phyloP scores from a whole-genome alignment of 2,329 filamentous ascomycete genomes.

The Aspergillus melleus region DNA sequence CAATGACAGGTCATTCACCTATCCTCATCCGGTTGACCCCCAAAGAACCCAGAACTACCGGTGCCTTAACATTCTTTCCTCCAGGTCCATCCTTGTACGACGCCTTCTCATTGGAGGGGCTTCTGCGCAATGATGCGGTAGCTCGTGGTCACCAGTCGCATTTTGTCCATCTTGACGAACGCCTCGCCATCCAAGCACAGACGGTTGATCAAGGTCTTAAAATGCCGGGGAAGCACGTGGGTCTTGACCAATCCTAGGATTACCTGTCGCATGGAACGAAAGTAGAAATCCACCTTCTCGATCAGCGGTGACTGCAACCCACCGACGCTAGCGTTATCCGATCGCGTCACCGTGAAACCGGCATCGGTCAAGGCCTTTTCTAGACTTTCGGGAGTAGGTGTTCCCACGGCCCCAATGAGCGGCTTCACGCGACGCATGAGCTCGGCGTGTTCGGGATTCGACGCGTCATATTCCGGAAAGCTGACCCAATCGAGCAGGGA shows the following conservation, averaged over 20 bases:
- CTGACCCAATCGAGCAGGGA: slow-evolving; percentile 57
- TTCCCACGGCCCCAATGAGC: slow-evolving; percentile 56
- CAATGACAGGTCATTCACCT: neutral
- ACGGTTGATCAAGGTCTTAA: slow-evolving; percentile 55
- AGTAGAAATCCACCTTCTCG: slow-evolving; percentile 56
- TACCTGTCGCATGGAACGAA: slow-evolving; percentile 51
- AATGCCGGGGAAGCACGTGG: slow-evolving; percentile 51
- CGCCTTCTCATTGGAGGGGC: slow-evolving; percentile 23
- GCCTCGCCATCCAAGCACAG: slow-evolving; percentile 56
- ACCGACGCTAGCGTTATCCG: slow-evolving; percentile 55
- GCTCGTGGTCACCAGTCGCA: slow-evolving; percentile 54
- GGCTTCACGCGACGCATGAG: slow-evolving; percentile 58
- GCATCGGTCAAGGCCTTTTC: slow-evolving; percentile 49
- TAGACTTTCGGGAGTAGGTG: slow-evolving; percentile 51
- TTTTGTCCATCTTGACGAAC: slow-evolving; percentile 57
- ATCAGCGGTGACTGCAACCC: slow-evolving; percentile 55
- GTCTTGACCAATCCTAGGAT: slow-evolving; percentile 52
- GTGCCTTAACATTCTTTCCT: neutral
- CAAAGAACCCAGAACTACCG: neutral
- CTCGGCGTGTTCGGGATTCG: slow-evolving; percentile 49
- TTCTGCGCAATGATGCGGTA: slow-evolving; percentile 56
- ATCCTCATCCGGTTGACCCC: neutral
- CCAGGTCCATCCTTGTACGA: slow-evolving; percentile 1
- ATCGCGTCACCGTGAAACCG: slow-evolving; percentile 50
- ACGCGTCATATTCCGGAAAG: slow-evolving; percentile 50